Conservation (phyloP, 805 yeast genomes). For the Barnettozyma botsteinii region DNA sequence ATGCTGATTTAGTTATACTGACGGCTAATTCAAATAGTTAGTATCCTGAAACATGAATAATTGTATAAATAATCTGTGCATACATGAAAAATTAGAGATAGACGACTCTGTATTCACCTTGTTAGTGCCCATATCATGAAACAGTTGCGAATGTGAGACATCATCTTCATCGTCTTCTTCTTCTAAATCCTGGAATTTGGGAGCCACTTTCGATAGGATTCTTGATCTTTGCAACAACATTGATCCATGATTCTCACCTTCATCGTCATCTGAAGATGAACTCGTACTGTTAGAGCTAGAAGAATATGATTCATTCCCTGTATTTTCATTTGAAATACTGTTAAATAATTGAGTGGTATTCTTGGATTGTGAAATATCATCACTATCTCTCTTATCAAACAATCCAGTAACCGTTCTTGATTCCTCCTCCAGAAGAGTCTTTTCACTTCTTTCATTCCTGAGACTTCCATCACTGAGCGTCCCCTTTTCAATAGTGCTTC, state of each 20-base stretch:
- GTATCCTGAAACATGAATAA: background rate
- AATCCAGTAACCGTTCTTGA: constrained; percentile 1
- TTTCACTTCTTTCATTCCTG: constrained; percentile 5
- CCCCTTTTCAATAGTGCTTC: constrained; percentile 18
- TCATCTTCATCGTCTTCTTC: constrained; percentile 19
- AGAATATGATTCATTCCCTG: background rate
- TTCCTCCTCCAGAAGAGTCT: constrained; percentile 2
- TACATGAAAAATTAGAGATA: constrained; percentile 30
- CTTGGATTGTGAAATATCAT: background rate
- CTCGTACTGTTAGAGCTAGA: background rate
- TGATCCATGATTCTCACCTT: constrained; percentile 12
- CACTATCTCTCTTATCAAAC: constrained; percentile 1
- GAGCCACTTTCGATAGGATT: constrained; percentile 19
- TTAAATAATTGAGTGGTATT: too few relatives aligned
- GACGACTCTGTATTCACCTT: constrained; percentile 19
- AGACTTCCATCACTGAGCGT: constrained; percentile 8
- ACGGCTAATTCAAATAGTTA: constrained; percentile 13
- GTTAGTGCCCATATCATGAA: background rate
- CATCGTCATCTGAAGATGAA: constrained; percentile 5
- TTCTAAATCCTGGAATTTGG: constrained; percentile 13
- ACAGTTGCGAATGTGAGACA: background rate
- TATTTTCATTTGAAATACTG: background rate
- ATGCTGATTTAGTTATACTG: constrained; percentile 35
- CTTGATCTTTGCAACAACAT: constrained; percentile 22
- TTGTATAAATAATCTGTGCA: constrained; percentile 6